Conservation (phyloP, 352 stramenopile genomes). For the Thraustochytrium sp. region DNA sequence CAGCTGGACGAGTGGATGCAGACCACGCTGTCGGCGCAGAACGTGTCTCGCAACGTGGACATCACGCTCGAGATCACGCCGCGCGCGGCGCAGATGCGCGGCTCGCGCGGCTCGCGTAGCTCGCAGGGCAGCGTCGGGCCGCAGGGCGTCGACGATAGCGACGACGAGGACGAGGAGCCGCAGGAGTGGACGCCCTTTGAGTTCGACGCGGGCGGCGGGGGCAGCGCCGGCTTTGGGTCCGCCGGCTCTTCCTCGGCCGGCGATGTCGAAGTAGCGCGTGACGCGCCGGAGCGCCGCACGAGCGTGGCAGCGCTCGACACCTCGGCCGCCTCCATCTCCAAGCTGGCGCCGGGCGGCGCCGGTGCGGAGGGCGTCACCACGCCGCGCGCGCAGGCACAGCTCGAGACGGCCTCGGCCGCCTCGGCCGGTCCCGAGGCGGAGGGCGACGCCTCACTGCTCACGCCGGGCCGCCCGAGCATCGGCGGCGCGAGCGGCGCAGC, state of each 20-base stretch:
- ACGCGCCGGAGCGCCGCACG: slow-evolving; percentile 26
- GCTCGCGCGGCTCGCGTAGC: not conserved
- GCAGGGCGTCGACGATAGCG: not conserved
- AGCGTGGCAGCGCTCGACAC: slow-evolving; percentile 56
- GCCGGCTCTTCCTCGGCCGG: slow-evolving; percentile 68
- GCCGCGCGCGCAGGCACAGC: not conserved
- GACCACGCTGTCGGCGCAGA: not conserved
- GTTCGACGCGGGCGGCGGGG: not conserved
- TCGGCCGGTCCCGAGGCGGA: too few species aligned
- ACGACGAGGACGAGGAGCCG: slow-evolving; percentile 5
- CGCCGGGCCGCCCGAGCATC: not conserved
- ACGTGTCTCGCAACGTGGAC: slow-evolving; percentile 30
- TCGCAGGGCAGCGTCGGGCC: not conserved
- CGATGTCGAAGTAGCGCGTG: slow-evolving; percentile 47
- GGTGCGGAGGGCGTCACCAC: not conserved
- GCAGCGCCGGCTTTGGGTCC: slow-evolving; percentile 28
- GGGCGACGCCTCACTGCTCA: not conserved
- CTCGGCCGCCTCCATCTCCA: slow-evolving; percentile 65
- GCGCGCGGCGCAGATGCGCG: not conserved
- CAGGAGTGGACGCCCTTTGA: slow-evolving; percentile 43
- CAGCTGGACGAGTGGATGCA: slow-evolving; percentile 40
- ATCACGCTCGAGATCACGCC: slow-evolving; percentile 39
- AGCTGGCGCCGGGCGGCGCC: not conserved
- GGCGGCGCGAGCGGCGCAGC: not conserved
- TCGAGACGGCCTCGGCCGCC: not conserved